Evolutionary conservation across 495 filamentous ascomycete species (phyloP), one percentile per base, ranked within the genome.

Genomic region (Choiromyces venosus): DNA sequence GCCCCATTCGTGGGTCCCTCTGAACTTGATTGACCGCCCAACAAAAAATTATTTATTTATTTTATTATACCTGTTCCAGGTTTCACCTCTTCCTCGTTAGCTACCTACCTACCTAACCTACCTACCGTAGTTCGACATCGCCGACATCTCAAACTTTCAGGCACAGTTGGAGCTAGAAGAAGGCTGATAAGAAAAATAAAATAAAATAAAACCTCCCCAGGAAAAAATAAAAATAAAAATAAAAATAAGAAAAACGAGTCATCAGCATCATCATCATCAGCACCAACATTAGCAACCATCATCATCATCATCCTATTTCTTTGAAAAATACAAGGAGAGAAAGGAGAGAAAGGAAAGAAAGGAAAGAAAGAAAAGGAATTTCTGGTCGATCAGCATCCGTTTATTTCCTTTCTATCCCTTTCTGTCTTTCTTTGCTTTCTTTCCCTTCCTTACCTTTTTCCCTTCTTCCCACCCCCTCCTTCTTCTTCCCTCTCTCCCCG

Each of bases 381-480:
- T 61, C 52, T 12, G 12, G 25, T 14, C 52, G 25, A 16, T 33
- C 52, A 61, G 52, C 52, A 61, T 33, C 52, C 52, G n/a, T 10
- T 56, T 29, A 29, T 29, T 25, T 56, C 21, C 52, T 61, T 33
- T 61, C 52, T 4, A 29, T 61, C 52, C 25, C 25, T 61, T 33
- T 33, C 52, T 16, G 10, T 16, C 52, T 61, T 12, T 29, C 52
- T 61, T 25, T n/a, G n/a, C n/a, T n/a, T 61, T 33, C 52, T 33
- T 14, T 25, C n/a, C 46, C 46, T 56, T 56, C 46, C 46, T 75
- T 66, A 67, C 61, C 56, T 29, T 72, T 76, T 61, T 73, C 65
- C 46, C 66, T 21, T 33, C 25, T 42, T 61, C 52, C 73, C 74
- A 75, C 70, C 74, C 69, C 73, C 67, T 64, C 66, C 42, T 46